Conservation (phyloP, 2,329 filamentous ascomycete species). For the Fusarium annulatum region DNA sequence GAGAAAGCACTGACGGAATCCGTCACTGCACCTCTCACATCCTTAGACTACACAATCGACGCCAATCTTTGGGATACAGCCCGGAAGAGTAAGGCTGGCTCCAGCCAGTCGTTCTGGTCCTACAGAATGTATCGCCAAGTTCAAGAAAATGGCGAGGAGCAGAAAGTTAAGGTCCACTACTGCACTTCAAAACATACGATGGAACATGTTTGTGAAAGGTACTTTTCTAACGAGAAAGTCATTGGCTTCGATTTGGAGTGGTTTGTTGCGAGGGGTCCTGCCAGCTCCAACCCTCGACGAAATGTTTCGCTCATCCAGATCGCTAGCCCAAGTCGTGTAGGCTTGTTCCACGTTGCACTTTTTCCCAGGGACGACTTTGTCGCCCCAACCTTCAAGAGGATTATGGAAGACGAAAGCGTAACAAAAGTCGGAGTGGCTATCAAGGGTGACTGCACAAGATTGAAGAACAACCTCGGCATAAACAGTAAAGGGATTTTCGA, state of each 20-base stretch:
- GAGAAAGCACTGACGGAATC: not conserved
- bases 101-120: constrained; percentile 71
- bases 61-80: constrained; percentile 54
- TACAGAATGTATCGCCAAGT: constrained; percentile 73
- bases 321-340: constrained; percentile 80
- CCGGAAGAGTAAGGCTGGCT: constrained; percentile 57
- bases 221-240: constrained; percentile 76
- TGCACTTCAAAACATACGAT: constrained; percentile 75
- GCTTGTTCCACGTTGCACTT: constrained; percentile 81
- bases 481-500: constrained; percentile 77
- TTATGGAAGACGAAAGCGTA: constrained; percentile 77
- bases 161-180: constrained; percentile 78
- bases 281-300: constrained; percentile 62
- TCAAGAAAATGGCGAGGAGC: constrained; percentile 52
- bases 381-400: constrained; percentile 74
- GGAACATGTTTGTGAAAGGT: constrained; percentile 70
- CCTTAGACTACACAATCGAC: constrained; percentile 47
- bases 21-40: constrained; percentile 42
- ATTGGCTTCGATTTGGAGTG: constrained; percentile 95
- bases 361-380: constrained; percentile 70
- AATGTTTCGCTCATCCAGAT: constrained; percentile 88
- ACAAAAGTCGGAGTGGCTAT: constrained; percentile 84
- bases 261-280: constrained; percentile 64
- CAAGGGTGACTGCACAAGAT: constrained; percentile 74
- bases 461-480: constrained; percentile 74